These are phyloP conservation scores for Zea mays DNA, from an alignment of 176 grass and related monocot genomes.

Conservation along the genomic window Zm-B73-REFERENCE-NAM-5.0 NC_050099.1:249887001-249887500, in stretches of 20 bases:
- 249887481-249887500: conserved; percentile 33
- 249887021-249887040: neutral
- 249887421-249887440: conserved; percentile 2
- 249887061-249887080: neutral
- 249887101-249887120: conserved; percentile 23
- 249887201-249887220: conserved; percentile 9
- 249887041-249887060: conserved; percentile 26
- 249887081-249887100: neutral
- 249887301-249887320: conserved; percentile 49
- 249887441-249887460: neutral
- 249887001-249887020: conserved; percentile 23
- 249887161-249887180: conserved; percentile 7
- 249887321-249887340: conserved; percentile 35
- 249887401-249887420: neutral
- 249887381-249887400: neutral
- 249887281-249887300: conserved; percentile 83
- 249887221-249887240: conserved; percentile 50
- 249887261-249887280: conserved; percentile 97
- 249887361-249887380: conserved; percentile 26
- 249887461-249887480: neutral
- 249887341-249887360: conserved; percentile 20
- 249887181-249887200: neutral
- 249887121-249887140: conserved; percentile 4
- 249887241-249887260: conserved; percentile 97
- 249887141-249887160: neutral